Base-by-base conservation (phyloP, 2,329 filamentous ascomycete species). In the Pestalotiopsis sp. region DNA sequence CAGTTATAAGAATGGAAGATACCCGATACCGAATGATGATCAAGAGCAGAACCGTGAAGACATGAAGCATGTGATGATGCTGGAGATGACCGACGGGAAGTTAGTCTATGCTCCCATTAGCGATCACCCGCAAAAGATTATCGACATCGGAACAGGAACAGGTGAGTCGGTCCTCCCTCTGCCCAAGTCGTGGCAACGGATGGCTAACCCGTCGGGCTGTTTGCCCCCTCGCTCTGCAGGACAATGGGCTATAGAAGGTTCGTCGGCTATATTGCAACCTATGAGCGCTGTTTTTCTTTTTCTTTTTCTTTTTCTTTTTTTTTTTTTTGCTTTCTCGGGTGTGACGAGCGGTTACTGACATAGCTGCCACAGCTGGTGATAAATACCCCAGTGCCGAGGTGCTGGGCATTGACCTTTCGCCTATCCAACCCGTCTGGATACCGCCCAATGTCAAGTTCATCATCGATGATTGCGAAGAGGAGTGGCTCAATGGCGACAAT, bases 401-500 rank as follows among this genome's bases (percentile, higher is more conserved):
- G 3, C 68, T 76, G 57, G 77, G 77, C 12, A 72, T 78, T 27
- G 77, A 79, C 62, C 76, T 80, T 64, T 78, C 82, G 3, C 82
- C 84, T 2, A 85, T 85, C 23, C 83, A 86, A 71, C 81, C 82
- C 2, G 77, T 76, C 45, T 82, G 80, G 77, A 82, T 90, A 13
- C 89, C 77, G 9, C 76, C 77, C 0, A 79, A 79, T 63, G 67
- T 78, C 23, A 77, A 74, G 67, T 79, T 79, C 67, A 73, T 78
- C 65, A 71, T 77, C 11, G 77, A 79, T 64, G 76, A 79, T 64
- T 72, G 89, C 64, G 87, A 90, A 71, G 82, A 86, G 61, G 82
- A 87, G 9, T 92, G 90, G 90, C 71, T 79, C 4, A 79, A 81
- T 31, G 87, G 86, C 64, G 77, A 81, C 3, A 80, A 85, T 66